Conservation (phyloP, 805 yeast genomes). For the Metschnikowia peoriensis region DNA sequence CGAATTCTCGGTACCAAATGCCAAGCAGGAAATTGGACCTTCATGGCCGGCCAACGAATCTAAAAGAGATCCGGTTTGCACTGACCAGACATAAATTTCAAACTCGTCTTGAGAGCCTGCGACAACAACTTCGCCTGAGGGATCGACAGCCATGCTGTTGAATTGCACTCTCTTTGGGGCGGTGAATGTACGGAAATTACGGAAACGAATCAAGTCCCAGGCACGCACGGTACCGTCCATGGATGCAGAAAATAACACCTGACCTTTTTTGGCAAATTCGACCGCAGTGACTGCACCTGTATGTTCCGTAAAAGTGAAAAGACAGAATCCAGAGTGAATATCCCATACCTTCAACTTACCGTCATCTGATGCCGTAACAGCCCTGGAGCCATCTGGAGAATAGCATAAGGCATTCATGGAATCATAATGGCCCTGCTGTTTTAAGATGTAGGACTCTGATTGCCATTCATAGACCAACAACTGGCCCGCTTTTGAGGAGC, state of each 20-base stretch:
- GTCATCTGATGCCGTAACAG: constrained; percentile 94
- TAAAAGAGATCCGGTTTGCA: constrained; percentile 88
- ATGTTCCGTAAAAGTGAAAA: constrained; percentile 90
- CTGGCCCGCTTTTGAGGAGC: constrained; percentile 89
- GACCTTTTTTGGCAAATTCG: constrained; percentile 84
- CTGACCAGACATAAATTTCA: constrained; percentile 95
- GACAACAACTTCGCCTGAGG: constrained; percentile 94
- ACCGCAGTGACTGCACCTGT: constrained; percentile 85
- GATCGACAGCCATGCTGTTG: constrained; percentile 88
- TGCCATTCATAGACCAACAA: constrained; percentile 98
- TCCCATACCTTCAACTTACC: constrained; percentile 98
- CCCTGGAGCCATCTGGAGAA: constrained; percentile 91
- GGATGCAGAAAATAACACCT: constrained; percentile 87
- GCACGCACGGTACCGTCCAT: constrained; percentile 97
- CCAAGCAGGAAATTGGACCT: constrained; percentile 87
- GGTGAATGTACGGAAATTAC: constrained; percentile 93
- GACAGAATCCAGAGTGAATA: constrained; percentile 84
- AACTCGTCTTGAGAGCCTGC: constrained; percentile 91
- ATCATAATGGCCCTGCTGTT: constrained; percentile 97
- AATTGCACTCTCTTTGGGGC: constrained; percentile 88
- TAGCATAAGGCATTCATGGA: constrained; percentile 79
- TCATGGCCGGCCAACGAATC: constrained; percentile 91
- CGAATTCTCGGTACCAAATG: constrained; percentile 77
- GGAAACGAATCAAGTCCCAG: constrained; percentile 89
- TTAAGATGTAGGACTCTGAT: constrained; percentile 89